Evolutionary conservation across 140 eudicot genomes (phyloP), one percentile per base, ranked within the genome.

Genomic region (Anethum foeniculum): DNA sequence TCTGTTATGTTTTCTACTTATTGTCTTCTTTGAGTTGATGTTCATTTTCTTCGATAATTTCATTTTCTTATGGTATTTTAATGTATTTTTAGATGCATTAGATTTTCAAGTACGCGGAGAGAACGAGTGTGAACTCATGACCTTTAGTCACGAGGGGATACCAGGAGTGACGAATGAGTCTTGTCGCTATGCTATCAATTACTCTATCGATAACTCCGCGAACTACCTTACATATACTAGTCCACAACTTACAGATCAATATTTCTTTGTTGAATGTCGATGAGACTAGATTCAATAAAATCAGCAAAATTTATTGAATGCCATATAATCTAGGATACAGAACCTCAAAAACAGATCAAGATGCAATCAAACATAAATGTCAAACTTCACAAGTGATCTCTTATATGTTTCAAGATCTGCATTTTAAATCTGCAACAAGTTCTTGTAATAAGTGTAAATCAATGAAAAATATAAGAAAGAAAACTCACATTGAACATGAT

Each of bases 401-500:
- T 34, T 36, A 38, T 21, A 71, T 9, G 27, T 36, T 71, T 73
- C 6, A 71, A 41, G 60, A 77, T 52, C 80, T 52, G 36, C 80
- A 52, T 77, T 52, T 49, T 25, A 77, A 52, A 77, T 77, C 80
- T 32, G 79, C 46, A 48, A 49, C 32, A 30, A 30, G 43, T 9
- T 32, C 0, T 2, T 62, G 34, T 62, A 30, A 75, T 1, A 32
- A 48, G 27, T 30, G 0, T 3, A 6, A 51, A 58, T 18, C 19
- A 41, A 64, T 58, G 52, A 67, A 46, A 27, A 12, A 28, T 19
- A 43, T 5, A 12, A 28, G 52, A 39, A 39, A 62, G 60, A 27
- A 62, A 15, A 36, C 82, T 80, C 69, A 86, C 86, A 80, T 43
- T 86, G 79, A 51, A 60, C 83, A 44, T 19, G 36, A 47, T 47